Evolutionary conservation across 257 asterid species (phyloP).

Genomic region (Przewalskia tangutica): DNA sequence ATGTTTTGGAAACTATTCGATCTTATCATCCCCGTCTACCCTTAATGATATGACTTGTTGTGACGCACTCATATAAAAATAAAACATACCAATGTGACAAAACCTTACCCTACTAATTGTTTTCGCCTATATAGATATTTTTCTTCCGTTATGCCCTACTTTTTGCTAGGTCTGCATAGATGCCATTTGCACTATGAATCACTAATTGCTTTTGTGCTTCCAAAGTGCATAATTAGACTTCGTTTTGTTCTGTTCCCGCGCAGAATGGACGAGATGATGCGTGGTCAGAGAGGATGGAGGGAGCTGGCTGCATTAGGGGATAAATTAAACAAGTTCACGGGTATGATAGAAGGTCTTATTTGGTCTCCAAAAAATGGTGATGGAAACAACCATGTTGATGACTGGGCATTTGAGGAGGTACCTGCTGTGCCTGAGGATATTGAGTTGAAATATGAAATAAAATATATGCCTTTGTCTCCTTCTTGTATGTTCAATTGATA

Average conservation of each 20-base stretch:
- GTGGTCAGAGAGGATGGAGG: slow-evolving; percentile 99
- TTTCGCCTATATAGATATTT: not conserved
- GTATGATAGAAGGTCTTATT: slow-evolving; percentile 90
- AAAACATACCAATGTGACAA: not conserved
- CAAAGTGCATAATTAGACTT: not conserved
- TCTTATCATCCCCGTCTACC: not conserved
- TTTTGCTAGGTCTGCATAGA: not conserved
- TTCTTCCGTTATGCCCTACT: not conserved
- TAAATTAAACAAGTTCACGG: slow-evolving; percentile 73
- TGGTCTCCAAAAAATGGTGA: slow-evolving; percentile 88
- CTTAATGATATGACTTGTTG: not conserved
- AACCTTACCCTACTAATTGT: not conserved
- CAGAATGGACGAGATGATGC: slow-evolving; percentile 99
- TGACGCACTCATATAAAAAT: not conserved
- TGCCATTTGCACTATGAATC: not conserved
- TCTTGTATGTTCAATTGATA: not conserved
- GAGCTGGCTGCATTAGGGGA: slow-evolving; percentile 92
- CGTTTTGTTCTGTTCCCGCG: slow-evolving; percentile 10
- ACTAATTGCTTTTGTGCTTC: not conserved
- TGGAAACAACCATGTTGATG: slow-evolving; percentile 64
- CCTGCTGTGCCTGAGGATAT: not conserved
- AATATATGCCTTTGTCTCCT: not conserved
- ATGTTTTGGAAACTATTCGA: not conserved
- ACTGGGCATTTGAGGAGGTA: slow-evolving; percentile 99
- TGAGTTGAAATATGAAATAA: not conserved